Percentiles rank a stretch among this genome's conserved stretches.
These are phyloP conservation scores for Phoenix roebelenii DNA, from an alignment of 176 grass and related monocot genomes.

Conservation along the genomic window DNA sequence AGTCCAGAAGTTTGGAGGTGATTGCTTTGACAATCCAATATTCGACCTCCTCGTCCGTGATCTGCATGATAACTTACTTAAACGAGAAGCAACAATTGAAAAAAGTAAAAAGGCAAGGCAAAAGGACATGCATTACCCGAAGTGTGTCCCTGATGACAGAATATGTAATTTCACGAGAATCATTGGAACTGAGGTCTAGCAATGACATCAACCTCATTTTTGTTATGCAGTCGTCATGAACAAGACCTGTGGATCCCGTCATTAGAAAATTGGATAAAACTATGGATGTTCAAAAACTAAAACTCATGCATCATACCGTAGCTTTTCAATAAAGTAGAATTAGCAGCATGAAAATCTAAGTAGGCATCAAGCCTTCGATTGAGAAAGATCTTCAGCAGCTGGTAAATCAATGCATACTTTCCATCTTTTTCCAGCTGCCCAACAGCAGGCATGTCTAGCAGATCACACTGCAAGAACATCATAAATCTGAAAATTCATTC, in stretches of 20 bases:
- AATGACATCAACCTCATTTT: constrained; percentile 91
- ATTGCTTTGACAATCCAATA: constrained; percentile 96
- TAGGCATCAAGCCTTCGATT: constrained; percentile 72
- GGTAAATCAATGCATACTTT: constrained; percentile 53
- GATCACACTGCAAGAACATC: constrained; percentile 62
- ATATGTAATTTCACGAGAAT: constrained; percentile 65
- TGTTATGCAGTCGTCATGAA: constrained; percentile 77
- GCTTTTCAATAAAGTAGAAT: constrained; percentile 52
- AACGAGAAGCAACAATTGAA: background rate
- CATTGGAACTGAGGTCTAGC: constrained; percentile 62
- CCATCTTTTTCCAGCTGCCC: constrained; percentile 75
- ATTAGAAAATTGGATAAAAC: constrained; percentile 16
- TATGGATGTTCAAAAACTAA: background rate
- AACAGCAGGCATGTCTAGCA: constrained; percentile 74
- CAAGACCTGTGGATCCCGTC: constrained; percentile 31
- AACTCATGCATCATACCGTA: constrained; percentile 32
- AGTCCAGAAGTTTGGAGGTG: constrained; percentile 58
- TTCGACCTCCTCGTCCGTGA: constrained; percentile 82
- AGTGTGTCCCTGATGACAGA: constrained; percentile 68
- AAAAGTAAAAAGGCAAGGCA: background rate
- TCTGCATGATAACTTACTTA: constrained; percentile 31
- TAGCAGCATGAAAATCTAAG: constrained; percentile 61
- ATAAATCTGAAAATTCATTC: background rate
- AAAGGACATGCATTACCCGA: constrained; percentile 23
- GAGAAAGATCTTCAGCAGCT: constrained; percentile 85